A percentile compares a stretch with the other conserved stretches of the same genome.
These are phyloP conservation scores for Pythium angustatum DNA, from an alignment of 352 stramenopile genomes.

Conservation along the genomic window DNA sequence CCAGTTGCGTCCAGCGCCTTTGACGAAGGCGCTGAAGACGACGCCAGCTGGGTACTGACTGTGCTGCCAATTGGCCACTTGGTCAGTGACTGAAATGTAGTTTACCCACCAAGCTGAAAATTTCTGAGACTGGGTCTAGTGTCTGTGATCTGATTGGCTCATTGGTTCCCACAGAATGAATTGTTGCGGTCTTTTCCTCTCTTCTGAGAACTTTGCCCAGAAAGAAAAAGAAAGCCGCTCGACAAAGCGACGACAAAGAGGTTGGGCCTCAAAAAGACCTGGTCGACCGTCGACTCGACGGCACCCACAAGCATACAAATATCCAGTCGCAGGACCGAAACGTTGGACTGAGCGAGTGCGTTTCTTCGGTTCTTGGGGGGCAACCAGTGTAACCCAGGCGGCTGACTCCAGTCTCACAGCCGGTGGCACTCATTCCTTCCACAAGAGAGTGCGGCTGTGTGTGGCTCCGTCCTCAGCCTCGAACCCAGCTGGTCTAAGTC, in stretches of 20 bases:
- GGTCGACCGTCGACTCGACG: neutral
- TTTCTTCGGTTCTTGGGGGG: constrained; percentile 28
- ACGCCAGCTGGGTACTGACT: constrained; percentile 1
- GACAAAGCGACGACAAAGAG: constrained; percentile 26
- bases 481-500: constrained; percentile 24
- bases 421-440: constrained; percentile 21
- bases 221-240: constrained; percentile 33
- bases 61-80: constrained; percentile 14
- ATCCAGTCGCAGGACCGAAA: constrained; percentile 14
- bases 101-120: neutral
- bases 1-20: neutral
- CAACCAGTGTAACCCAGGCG: constrained; percentile 16
- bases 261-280: constrained; percentile 7
- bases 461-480: constrained; percentile 26
- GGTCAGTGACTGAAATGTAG: constrained; percentile 9
- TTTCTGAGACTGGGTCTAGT: constrained; percentile 27
- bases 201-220: constrained; percentile 33
- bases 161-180: neutral
- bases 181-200: constrained; percentile 14
- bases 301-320: constrained; percentile 19
- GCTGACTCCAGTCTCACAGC: constrained; percentile 24
- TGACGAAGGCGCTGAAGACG: constrained; percentile 3
- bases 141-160: constrained; percentile 18
- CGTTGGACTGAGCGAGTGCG: constrained; percentile 25
- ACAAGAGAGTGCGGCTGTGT: constrained; percentile 19